Evolutionary conservation across 2,329 filamentous ascomycete genomes (phyloP).

Genomic region (Pyrenochaeta sp.): DNA sequence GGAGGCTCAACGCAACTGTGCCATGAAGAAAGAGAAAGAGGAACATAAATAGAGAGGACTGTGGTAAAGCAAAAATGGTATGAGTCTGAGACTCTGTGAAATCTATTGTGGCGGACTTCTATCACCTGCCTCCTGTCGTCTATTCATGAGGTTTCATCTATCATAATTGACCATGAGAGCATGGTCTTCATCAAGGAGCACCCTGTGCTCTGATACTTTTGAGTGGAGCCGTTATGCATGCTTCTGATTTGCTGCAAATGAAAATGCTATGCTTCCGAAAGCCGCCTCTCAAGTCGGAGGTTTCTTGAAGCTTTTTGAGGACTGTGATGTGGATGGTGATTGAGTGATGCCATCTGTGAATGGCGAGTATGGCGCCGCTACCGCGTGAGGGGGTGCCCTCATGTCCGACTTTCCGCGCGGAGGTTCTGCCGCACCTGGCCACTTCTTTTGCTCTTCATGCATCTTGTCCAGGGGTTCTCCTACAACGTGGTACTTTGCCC

Average conservation of each 20-base stretch:
- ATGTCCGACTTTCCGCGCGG: conserved; percentile 41
- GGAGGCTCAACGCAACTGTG: too few relatives aligned
- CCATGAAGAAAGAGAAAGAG: not conserved
- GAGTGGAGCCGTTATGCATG: conserved; percentile 12
- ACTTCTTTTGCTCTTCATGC: conserved; percentile 76
- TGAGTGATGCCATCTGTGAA: conserved; percentile 59
- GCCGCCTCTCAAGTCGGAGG: conserved; percentile 29
- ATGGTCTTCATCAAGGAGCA: conserved; percentile 33
- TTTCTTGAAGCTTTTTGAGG: conserved; percentile 42
- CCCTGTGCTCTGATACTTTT: conserved; percentile 31
- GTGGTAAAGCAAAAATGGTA: not conserved
- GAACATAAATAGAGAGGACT: not conserved
- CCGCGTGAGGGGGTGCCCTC: conserved; percentile 57
- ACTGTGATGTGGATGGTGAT: conserved; percentile 29
- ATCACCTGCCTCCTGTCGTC: conserved; percentile 23
- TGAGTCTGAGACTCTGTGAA: conserved; percentile 4
- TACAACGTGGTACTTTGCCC: conserved; percentile 91
- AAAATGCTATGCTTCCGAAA: not conserved
- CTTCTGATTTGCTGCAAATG: not conserved
- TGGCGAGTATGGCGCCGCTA: conserved; percentile 67
- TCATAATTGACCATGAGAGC: conserved; percentile 30
- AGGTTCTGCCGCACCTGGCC: conserved; percentile 49
- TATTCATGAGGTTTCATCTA: conserved; percentile 38
- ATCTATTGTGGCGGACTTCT: conserved; percentile 25
- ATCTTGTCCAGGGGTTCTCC: conserved; percentile 84